Evolutionary conservation across 106 monocot genomes (phyloP), one percentile per base, ranked within the genome.

Genomic region (Apostasia shenzhenica): DNA sequence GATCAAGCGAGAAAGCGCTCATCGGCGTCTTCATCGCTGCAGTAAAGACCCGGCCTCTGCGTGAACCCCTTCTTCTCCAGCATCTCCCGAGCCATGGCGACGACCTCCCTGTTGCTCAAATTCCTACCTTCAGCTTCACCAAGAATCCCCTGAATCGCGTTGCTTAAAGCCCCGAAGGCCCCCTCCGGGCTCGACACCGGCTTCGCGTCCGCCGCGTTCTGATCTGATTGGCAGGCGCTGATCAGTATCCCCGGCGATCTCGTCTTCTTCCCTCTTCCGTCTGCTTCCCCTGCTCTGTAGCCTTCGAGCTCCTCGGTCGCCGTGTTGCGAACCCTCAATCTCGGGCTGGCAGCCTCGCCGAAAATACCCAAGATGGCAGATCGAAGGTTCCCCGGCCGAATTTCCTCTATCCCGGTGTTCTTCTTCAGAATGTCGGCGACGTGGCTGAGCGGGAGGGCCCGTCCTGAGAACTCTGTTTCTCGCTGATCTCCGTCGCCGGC

Each of bases 181-280:
- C 76, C 84, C 2, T 67, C 41, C 0, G 84, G 52, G 6, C 69
- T 67, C 1, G 47, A 48, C 67, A 49, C 63, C 68, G 84, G 82
- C 38, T 66, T 84, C 0, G 91, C 95, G 61, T 95, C 95, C 0
- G 89, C 95, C 0, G 92, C 88, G 14, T 84, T 95, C 70, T 95
- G 89, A 48, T 95, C 86, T 3, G 84, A 82, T 72, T 95, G 91
- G 77, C 95, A 95, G 12, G 86, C 92, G 48, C 95, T 95, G 67
- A 95, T 88, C 42, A 95, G 70, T 41, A 92, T 80, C 0, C 91
- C 91, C 55, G 13, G 56, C 39, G 57, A 6, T 38, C 0, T 50
- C 78, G n/a, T 95, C 87, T 0, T 75, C 83, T 85, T 71, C 48
- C 88, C 54, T 41, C 93, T 79, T 6, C 82, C 84, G 37, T 80